Evolutionary conservation across 106 monocot genomes (phyloP).

Genomic region (Gastrodia elata): DNA sequence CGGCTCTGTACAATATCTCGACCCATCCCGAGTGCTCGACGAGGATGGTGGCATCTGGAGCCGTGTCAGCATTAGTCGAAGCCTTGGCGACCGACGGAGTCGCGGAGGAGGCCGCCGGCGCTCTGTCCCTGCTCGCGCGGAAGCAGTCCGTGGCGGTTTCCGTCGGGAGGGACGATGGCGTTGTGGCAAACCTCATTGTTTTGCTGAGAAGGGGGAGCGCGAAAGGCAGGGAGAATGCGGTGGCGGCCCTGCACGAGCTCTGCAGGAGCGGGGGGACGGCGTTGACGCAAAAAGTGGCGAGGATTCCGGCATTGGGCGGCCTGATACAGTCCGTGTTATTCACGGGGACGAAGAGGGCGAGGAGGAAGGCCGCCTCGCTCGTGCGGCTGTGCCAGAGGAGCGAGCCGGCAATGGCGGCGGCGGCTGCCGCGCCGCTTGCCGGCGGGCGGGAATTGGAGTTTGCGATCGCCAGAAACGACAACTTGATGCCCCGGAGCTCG

Average conservation of each 20-base stretch:
- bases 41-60: conserved; percentile 34
- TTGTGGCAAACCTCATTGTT: conserved; percentile 12
- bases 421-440: background rate
- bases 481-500: conserved; percentile 8
- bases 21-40: conserved; percentile 23
- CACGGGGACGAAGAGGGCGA: conserved; percentile 52
- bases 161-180: conserved; percentile 15
- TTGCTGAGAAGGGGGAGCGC: conserved; percentile 47
- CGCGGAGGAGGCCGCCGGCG: conserved; percentile 52
- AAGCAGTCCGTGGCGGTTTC: conserved; percentile 16
- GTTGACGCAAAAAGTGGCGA: conserved; percentile 28
- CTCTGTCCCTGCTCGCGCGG: conserved; percentile 38
- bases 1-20: conserved; percentile 50
- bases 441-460: conserved; percentile 9
- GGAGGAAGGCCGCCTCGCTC: conserved; percentile 42
- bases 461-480: background rate
- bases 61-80: conserved; percentile 28
- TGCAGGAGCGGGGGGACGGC: conserved; percentile 31
- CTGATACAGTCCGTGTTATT: conserved; percentile 32
- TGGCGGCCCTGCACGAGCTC: conserved; percentile 43
- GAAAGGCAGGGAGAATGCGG: conserved; percentile 55
- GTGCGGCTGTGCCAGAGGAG: conserved; percentile 31
- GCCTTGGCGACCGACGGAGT: conserved; percentile 32
- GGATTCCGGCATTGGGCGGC: conserved; percentile 25
- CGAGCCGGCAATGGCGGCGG: background rate